Base-by-base conservation (phyloP, 192 early-diverging fungal genomes). In the Linnemannia elongata region DNA sequence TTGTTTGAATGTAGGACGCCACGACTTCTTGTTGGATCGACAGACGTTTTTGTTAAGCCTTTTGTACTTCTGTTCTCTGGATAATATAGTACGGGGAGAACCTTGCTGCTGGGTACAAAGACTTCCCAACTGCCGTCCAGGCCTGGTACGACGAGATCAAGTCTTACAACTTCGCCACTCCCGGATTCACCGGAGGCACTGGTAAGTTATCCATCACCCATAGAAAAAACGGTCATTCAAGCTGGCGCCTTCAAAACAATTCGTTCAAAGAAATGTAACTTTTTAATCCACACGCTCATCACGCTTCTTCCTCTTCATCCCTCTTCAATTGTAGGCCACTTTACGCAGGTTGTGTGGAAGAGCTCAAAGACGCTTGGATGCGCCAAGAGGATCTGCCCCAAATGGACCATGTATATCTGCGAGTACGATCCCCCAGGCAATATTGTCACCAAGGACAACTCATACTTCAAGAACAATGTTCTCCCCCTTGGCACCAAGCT, bases 81-180 rank as follows among this genome's bases (percentile, higher is more conserved):
- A 42, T 70, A 10, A 22, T 55, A n/a, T 72, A 72, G 30, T 91
- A 89, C 36, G 88, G 87, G 30, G 90, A 91, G 79, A 91, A 89
- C 70, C 60, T 91, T 35, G 90, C 83, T 13, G 71, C 78, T 55
- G 82, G 88, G 24, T 87, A 89, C 69, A 18, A 39, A 7, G 68
- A 74, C 33, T 84, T 78, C 69, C 47, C 70, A 0, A 17, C 52
- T 9, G 83, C 77, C 4, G 45, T 88, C 38, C 30, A 55, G 27
- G 87, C 63, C 36, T 89, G 90, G 88, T 91, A 89, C 69, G 63
- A 73, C 33, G 90, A 91, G 52, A 72, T 44, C 44, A 72, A 74
- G 24, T 1, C 72, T 6, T 91, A 91, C 74, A 30, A 82, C 57
- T 91, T 74, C 70, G 45, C 69, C 33, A 55, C 74, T 0, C 90